phyloP scores from a whole-genome alignment of 164 flowering plant genomes.

The Protea cynaroides region DNA sequence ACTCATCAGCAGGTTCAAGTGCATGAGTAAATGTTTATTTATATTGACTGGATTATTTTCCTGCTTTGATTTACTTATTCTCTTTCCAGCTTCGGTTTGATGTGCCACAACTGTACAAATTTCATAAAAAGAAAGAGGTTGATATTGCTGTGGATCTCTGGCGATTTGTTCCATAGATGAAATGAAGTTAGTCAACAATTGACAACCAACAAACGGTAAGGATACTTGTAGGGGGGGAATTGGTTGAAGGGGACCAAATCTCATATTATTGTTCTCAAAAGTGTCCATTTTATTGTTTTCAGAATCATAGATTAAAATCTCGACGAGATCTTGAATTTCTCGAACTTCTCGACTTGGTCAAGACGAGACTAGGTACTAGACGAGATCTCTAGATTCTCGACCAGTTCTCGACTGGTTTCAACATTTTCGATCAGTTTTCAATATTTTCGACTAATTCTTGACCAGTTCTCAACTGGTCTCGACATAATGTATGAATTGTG shows the following conservation, averaged over 20 bases:
- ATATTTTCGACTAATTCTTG: too few relatives aligned
- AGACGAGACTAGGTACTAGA: too few relatives aligned
- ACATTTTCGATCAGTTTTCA: too few relatives aligned
- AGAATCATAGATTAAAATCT: too few relatives aligned
- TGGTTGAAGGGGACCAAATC: neutral
- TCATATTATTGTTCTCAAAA: neutral
- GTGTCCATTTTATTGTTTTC: too few relatives aligned
- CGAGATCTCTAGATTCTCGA: too few relatives aligned
- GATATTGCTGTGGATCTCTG: conserved; percentile 93
- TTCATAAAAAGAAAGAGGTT: conserved; percentile 91
- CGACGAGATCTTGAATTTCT: too few relatives aligned
- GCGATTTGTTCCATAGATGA: conserved; percentile 62
- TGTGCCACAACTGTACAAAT: conserved; percentile 80
- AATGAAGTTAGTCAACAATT: conserved; percentile 5
- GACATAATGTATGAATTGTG: too few relatives aligned
- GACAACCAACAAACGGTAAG: neutral
- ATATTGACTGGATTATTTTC: neutral
- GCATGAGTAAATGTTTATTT: neutral
- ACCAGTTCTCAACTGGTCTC: too few relatives aligned
- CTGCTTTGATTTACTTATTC: neutral
- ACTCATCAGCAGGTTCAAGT: too few relatives aligned
- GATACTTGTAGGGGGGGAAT: neutral
- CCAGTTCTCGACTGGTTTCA: too few relatives aligned
- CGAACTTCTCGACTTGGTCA: too few relatives aligned
- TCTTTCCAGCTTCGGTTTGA: conserved; percentile 73